Percentiles rank a stretch among this genome's conserved stretches.
phyloP scores from a whole-genome alignment of 495 filamentous ascomycete species.

The Lophiotrema nucula region DNA sequence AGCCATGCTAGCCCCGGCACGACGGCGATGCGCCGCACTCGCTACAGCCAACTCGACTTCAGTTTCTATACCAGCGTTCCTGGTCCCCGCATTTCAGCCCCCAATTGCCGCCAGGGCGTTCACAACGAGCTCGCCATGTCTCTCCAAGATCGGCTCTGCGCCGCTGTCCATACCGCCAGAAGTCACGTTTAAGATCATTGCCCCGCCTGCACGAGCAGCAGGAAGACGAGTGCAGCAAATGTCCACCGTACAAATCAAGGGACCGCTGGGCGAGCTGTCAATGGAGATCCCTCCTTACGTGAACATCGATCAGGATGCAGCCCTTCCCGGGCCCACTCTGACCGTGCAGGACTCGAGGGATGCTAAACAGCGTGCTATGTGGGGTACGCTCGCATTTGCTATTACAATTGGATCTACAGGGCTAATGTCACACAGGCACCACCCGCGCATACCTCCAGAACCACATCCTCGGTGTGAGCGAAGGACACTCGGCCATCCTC shows the following conservation, averaged over 20 bases:
- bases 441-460: conserved; percentile 85
- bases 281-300: conserved; percentile 73
- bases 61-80: conserved; percentile 63
- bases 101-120: conserved; percentile 57
- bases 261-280: conserved; percentile 73
- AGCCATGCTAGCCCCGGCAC: conserved; percentile 26
- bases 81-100: conserved; percentile 67
- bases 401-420: conserved; percentile 8
- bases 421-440: conserved; percentile 61
- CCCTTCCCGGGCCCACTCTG: conserved; percentile 60
- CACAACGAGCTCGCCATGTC: conserved; percentile 61
- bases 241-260: conserved; percentile 65
- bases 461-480: conserved; percentile 87
- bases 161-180: conserved; percentile 80
- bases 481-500: conserved; percentile 91
- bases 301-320: conserved; percentile 62
- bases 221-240: conserved; percentile 50
- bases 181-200: conserved; percentile 66
- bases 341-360: conserved; percentile 60
- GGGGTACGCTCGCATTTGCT: conserved; percentile 64
- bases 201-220: conserved; percentile 50
- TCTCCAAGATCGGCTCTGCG: conserved; percentile 80
- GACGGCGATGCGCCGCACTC: conserved; percentile 15
- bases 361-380: conserved; percentile 89
- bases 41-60: conserved; percentile 25